phyloP scores from a whole-genome alignment of 179 eudicot genomes.

The Actinidia polygama region DNA sequence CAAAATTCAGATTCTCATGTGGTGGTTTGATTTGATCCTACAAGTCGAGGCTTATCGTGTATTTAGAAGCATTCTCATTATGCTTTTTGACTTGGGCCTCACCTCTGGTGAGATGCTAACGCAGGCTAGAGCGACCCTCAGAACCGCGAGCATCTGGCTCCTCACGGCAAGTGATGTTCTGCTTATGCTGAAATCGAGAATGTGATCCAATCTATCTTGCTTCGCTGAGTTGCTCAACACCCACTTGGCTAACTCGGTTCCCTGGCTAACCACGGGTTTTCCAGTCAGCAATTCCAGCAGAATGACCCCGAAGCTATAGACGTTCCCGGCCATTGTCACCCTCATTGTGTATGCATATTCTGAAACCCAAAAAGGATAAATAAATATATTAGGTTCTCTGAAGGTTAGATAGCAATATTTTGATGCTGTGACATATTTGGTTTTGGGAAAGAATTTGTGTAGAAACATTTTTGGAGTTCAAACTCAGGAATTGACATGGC shows the following conservation, averaged over 20 bases:
- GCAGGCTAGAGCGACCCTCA: conserved; percentile 78
- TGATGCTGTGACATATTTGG: background rate
- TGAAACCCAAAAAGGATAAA: conserved; percentile 32
- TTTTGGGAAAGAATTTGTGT: conserved; percentile 44
- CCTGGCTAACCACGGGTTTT: conserved; percentile 77
- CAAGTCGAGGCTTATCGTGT: conserved; percentile 29
- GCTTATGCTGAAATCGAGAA: conserved; percentile 69
- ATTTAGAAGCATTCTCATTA: conserved; percentile 77
- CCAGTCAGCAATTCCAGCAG: conserved; percentile 83
- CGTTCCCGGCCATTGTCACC: conserved; percentile 82
- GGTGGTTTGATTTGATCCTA: background rate
- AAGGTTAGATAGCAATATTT: background rate
- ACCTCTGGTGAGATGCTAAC: conserved; percentile 69
- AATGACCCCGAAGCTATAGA: conserved; percentile 86
- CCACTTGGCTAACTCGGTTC: conserved; percentile 81
- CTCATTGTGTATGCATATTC: conserved; percentile 98
- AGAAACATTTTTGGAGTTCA: too few species aligned
- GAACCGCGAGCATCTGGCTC: conserved; percentile 81
- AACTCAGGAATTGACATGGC: too few species aligned
- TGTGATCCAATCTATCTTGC: conserved; percentile 61
- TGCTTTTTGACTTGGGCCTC: conserved; percentile 82
- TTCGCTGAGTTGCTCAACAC: conserved; percentile 57
- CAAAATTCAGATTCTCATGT: background rate
- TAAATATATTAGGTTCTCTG: background rate
- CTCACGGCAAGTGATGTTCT: conserved; percentile 57